Evolutionary conservation across 352 stramenopile species (phyloP).

Genomic region (Thalassiosira hispida): DNA sequence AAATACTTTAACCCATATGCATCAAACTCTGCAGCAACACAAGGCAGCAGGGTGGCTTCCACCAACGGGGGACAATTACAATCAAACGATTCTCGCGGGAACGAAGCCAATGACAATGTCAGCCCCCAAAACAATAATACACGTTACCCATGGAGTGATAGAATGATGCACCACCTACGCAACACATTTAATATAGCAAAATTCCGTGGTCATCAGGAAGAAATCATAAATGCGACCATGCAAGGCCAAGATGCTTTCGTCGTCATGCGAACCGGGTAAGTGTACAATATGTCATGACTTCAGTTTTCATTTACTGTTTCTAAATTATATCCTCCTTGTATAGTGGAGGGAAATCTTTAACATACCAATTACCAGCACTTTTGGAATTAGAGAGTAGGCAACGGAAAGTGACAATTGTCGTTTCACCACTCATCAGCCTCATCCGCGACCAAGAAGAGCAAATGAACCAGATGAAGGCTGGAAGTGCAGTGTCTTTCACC

Average conservation of each 20-base stretch:
- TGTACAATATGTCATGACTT: too few relatives aligned
- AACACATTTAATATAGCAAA: slow-evolving; percentile 84
- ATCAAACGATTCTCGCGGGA: neutral
- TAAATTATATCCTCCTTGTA: too few relatives aligned
- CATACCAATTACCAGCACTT: slow-evolving; percentile 89
- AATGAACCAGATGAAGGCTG: slow-evolving; percentile 77
- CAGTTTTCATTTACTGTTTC: too few relatives aligned
- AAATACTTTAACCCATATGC: slow-evolving; percentile 35
- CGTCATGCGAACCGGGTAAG: slow-evolving; percentile 92
- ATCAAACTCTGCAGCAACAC: slow-evolving; percentile 1
- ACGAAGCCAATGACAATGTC: neutral
- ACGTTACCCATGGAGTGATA: slow-evolving; percentile 49
- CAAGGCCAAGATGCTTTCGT: slow-evolving; percentile 90
- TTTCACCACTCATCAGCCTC: slow-evolving; percentile 92
- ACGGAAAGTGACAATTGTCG: slow-evolving; percentile 88
- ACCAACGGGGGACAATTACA: neutral
- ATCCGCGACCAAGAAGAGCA: slow-evolving; percentile 93
- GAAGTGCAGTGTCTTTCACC: slow-evolving; percentile 68
- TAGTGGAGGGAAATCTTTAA: slow-evolving; percentile 86
- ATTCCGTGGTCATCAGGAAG: slow-evolving; percentile 90
- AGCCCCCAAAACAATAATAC: neutral
- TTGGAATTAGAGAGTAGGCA: slow-evolving; percentile 73
- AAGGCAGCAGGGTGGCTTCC: neutral
- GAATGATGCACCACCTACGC: slow-evolving; percentile 55
- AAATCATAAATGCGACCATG: slow-evolving; percentile 92